Evolutionary conservation across 768 basidiomycete genomes (phyloP), one percentile per base, ranked within the genome.

Genomic region (Boletellus sp.): DNA sequence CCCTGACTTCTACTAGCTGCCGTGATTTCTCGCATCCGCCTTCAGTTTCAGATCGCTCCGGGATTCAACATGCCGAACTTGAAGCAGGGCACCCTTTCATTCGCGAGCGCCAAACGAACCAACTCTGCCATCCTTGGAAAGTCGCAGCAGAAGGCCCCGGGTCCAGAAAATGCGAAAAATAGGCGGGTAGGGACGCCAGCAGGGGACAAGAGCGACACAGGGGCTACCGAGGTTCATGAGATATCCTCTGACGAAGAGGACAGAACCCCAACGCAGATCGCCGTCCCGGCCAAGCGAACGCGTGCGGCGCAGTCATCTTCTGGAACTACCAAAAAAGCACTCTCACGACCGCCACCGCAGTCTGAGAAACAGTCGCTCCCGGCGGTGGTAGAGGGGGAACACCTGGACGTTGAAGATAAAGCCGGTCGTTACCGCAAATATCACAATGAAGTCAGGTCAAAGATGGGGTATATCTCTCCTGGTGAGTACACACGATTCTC

Each of bases 391-490:
- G 45, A 58, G 48, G 57, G 52, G 36, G 56, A 60, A 42, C 56
- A 26, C 17, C 67, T 75, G 7, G 72, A 77, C 36, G 63, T 80
- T 32, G 65, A 80, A 40, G 72, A 73, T 19, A 80, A 78, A 47
- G 73, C 77, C 47, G 66, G 73, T 34, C 74, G 67, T 45, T 90
- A 81, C 72, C 70, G 66, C n/a, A 72, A 72, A 45, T 68, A 81
- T 17, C 76, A 77, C 61, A 71, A 61, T 22, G 71, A 72, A 34
- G 77, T 78, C 4, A 74, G 58, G 48, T 55, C 49, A 71, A 78
- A 75, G 59, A 85, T 82, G 78, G 84, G 80, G 0, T 53, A 78
- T 47, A 48, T 79, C 31, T 59, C 73, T 42, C 77, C 85, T 9
- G 78, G 90, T 93, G 62, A 70, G 85, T 74, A 16, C 33, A 6